Percentiles rank a stretch among this genome's conserved stretches.
phyloP scores from a whole-genome alignment of 768 basidiomycete species.

The Amanita subjunquillea region DNA sequence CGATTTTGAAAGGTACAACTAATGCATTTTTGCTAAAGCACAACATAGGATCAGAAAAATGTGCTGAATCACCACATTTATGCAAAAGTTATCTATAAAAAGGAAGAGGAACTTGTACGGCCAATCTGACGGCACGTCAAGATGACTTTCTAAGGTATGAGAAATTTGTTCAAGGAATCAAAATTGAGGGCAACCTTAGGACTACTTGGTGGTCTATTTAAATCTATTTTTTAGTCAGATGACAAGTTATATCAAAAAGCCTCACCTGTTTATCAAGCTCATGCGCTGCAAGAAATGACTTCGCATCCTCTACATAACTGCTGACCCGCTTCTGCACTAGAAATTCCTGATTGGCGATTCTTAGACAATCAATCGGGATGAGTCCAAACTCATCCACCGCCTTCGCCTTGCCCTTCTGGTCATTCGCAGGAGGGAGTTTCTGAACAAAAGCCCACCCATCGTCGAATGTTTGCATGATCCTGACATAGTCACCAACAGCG shows the following conservation, averaged over 20 bases:
- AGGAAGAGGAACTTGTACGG: no score
- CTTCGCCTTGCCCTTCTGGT: conserved; percentile 16
- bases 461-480: conserved; percentile 44
- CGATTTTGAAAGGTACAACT: not conserved
- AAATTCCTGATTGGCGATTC: conserved; percentile 29
- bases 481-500: conserved; percentile 37
- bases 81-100: not conserved
- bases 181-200: no score
- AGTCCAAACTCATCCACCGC: conserved; percentile 25
- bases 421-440: conserved; percentile 19
- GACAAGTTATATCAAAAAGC: no score
- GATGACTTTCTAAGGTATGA: no score
- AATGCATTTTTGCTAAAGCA: not conserved
- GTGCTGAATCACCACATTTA: not conserved
- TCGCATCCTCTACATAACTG: conserved; percentile 14
- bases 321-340: conserved; percentile 38
- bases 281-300: not conserved
- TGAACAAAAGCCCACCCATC: conserved; percentile 67
- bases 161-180: no score
- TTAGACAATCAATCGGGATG: conserved; percentile 64
- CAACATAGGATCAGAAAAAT: not conserved
- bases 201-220: no score
- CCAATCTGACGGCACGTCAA: no score
- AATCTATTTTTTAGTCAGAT: no score
- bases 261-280: not conserved